Base-by-base conservation (phyloP, 2,329 filamentous ascomycete genomes). In the Aspergillus sergii region DNA sequence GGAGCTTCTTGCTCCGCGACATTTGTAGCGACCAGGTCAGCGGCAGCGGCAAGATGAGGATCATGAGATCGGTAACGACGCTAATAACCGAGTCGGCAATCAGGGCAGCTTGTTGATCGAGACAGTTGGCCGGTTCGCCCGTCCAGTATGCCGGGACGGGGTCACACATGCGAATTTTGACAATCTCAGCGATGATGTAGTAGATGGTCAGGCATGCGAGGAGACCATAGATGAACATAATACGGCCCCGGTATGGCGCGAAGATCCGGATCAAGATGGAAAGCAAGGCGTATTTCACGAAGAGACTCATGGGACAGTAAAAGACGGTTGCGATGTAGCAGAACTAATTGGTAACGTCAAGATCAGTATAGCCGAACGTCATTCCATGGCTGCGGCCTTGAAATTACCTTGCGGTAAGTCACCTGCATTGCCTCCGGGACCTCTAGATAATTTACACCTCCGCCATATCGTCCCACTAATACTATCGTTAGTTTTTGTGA, bases 271-370 rank as follows among this genome's bases (percentile, higher is more conserved):
- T 75, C 21, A 79, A 64, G 61, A 80, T 78, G 2, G 75, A 70
- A 7, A 80, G 70, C 10, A 80, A 73, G 43, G 76, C 74, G 45
- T 77, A 62, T 63, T 80, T 80, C 46, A 74, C 72, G 55, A 76
- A 72, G 26, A 79, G 72, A 19, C 76, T 76, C 72, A 78, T 78
- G 1, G 78, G 78, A n/a, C 75, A 78, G 69, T 80, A 80, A 21
- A 79, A 63, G 21, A 78, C 70, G 14, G 77, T 78, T 7, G 77
- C 75, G 61, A 76, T 64, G 55, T 79, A 80, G 60, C 73, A 74
- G 55, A 75, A 75, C 70, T 70, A 26, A 32, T 9, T 10, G 3
- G 21, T 39, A 28, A 16, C 45, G 32, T n/a, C 28, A 36, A n/a
- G 10, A 10, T 11, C 28, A 23, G 23, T 9, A 45, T 34, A 9